Conservation (phyloP, 768 basidiomycete species). For the Lactarius indigo region DNA sequence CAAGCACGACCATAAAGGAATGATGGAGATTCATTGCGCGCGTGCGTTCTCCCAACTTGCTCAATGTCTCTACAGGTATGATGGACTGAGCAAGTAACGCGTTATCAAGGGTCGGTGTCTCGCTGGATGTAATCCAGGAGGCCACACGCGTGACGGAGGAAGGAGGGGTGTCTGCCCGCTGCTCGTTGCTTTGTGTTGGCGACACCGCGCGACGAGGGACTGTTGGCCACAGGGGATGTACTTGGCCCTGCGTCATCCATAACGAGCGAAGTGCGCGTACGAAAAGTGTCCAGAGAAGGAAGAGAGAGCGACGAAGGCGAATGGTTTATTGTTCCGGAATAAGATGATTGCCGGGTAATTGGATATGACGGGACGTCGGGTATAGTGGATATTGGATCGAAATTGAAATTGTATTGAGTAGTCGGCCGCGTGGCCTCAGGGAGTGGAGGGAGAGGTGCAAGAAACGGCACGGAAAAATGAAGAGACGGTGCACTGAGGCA, state of each 20-base stretch:
- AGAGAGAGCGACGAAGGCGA: slow-evolving; percentile 21
- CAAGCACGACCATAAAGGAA: slow-evolving; percentile 58
- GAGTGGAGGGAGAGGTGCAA: slow-evolving; percentile 25
- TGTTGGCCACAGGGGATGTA: slow-evolving; percentile 10
- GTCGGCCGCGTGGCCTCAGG: slow-evolving; percentile 18
- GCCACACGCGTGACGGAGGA: slow-evolving; percentile 12
- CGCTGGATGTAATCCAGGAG: slow-evolving; percentile 21
- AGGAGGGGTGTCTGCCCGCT: not conserved
- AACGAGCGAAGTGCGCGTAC: not conserved
- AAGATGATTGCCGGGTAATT: slow-evolving; percentile 17
- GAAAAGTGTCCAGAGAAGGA: slow-evolving; percentile 11
- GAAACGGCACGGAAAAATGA: slow-evolving; percentile 24
- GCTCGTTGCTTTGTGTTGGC: not conserved
- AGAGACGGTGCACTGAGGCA: slow-evolving; percentile 25
- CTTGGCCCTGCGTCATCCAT: slow-evolving; percentile 12
- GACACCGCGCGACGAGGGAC: slow-evolving; percentile 3
- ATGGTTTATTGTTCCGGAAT: slow-evolving; percentile 3
- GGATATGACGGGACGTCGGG: slow-evolving; percentile 24
- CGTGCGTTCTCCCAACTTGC: slow-evolving; percentile 51
- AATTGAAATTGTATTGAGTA: slow-evolving; percentile 14
- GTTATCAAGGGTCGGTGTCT: slow-evolving; percentile 23
- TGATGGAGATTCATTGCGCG: slow-evolving; percentile 69
- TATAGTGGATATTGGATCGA: slow-evolving; percentile 13
- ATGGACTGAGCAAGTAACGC: slow-evolving; percentile 21
- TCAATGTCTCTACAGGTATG: slow-evolving; percentile 30